Base-by-base conservation (phyloP, 176 grass and related monocot genomes). In the Aegilops speltoides region DNA sequence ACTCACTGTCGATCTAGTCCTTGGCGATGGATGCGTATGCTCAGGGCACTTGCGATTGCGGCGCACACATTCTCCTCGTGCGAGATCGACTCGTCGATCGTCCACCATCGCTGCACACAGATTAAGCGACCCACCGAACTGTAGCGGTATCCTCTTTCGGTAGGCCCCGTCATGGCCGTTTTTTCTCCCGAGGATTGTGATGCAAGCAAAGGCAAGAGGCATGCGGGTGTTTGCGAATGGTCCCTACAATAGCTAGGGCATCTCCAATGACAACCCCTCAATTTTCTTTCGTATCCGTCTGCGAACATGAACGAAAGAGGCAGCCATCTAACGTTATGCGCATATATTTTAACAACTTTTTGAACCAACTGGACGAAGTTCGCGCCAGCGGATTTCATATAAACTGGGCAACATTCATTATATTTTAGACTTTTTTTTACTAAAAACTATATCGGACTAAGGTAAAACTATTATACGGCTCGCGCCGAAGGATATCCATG, bases 21-120 rank as follows among this genome's bases (percentile, higher is more conserved):
- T 50, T 22, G 20, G 43, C 10, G 32, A 76, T 76, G 14, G 3
- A 50, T 28, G 68, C 36, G 6, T 40, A 54, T 73, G 78, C 57
- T 52, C 65, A 40, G 16, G 50, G 16, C 50, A 17, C 16, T 54
- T 54, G 50, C 50, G 6, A 54, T 15, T 24, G 64, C 64, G 64
- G 73, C 79, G 65, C 66, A 33, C 80, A 7, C 80, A 59, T 71
- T 57, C 50, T 57, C 17, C 22, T 82, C 15, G 80, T 82, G 77
- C 73, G 43, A 12, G 41, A 76, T 75, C 7, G 40, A 25, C 24
- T 13, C 3, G 1, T 64, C 4, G 34, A 71, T 38, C 29, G 65
- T 8, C 31, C 16, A 69, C 31, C 13, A 14, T 7, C 31, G 4
- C 31, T 59, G 66, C 32, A 36, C 32, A 6, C 25, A 16, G 16